phyloP scores from a whole-genome alignment of 352 stramenopile species.

The Nothophytophthora sp. region DNA sequence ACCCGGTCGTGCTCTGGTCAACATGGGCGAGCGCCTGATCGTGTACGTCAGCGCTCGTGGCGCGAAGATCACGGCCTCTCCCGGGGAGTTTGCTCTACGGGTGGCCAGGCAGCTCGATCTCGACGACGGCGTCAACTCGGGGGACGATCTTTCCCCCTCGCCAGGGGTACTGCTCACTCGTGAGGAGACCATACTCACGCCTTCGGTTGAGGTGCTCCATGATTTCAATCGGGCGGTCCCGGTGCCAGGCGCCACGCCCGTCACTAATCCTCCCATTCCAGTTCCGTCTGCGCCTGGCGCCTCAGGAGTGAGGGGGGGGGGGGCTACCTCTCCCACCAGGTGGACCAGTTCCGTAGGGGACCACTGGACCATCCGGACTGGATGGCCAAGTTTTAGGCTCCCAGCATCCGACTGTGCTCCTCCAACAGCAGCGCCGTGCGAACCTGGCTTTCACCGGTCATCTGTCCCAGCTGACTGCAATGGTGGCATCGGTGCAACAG shows the following conservation, averaged over 20 bases:
- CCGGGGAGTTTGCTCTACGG: neutral
- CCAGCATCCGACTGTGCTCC: too few relatives aligned
- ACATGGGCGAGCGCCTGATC: neutral
- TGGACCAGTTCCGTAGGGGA: too few relatives aligned
- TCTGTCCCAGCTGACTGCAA: too few relatives aligned
- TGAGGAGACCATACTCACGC: neutral
- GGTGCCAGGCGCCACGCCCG: neutral
- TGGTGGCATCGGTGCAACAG: too few relatives aligned
- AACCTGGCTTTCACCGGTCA: neutral
- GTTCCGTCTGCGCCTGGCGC: too few relatives aligned
- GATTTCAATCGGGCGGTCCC: neutral
- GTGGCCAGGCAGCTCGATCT: neutral
- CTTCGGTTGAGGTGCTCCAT: neutral
- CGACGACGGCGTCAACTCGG: neutral
- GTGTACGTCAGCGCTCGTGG: neutral
- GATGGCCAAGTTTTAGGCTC: too few relatives aligned
- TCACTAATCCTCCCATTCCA: too few relatives aligned
- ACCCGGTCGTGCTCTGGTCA: neutral
- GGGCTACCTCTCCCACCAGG: too few relatives aligned
- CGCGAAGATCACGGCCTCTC: neutral
- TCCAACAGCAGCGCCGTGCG: neutral
- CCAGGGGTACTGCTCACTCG: neutral
- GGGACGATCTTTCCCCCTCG: neutral
- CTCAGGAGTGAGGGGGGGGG: too few relatives aligned
- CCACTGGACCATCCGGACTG: too few relatives aligned